phyloP scores from a whole-genome alignment of 768 basidiomycete genomes.

The Boletus pseudo-olivaceus region DNA sequence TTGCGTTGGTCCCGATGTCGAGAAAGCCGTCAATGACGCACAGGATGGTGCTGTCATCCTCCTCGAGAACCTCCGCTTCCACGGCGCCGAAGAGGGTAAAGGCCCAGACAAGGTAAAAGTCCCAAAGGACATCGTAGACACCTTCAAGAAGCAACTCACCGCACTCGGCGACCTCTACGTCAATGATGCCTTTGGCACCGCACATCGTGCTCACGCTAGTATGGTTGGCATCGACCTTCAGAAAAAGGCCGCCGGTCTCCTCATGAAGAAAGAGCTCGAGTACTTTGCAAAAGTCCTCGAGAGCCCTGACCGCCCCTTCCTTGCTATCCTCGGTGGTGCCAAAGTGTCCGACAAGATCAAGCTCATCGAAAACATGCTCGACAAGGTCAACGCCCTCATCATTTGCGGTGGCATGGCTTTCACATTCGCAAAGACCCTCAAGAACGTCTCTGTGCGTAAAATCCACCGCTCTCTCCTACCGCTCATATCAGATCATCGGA shows the following conservation, averaged over 20 bases:
- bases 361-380: slow-evolving; percentile 97
- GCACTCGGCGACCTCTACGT: slow-evolving; percentile 93
- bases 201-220: slow-evolving; percentile 96
- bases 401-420: slow-evolving; percentile 99
- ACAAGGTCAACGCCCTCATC: slow-evolving; percentile 96
- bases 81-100: slow-evolving; percentile 98
- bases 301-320: slow-evolving; percentile 90
- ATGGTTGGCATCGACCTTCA: slow-evolving; percentile 97
- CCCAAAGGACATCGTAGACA: slow-evolving; percentile 69
- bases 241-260: slow-evolving; percentile 90
- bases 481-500: slow-evolving; percentile 8
- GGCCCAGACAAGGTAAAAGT: slow-evolving; percentile 97
- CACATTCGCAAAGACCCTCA: slow-evolving; percentile 95
- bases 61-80: slow-evolving; percentile 97
- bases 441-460: slow-evolving; percentile 62
- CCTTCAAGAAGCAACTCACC: slow-evolving; percentile 87
- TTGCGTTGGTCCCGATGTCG: slow-evolving; percentile 83
- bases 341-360: slow-evolving; percentile 99
- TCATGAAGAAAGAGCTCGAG: slow-evolving; percentile 98
- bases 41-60: slow-evolving; percentile 72
- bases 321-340: slow-evolving; percentile 96
- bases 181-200: slow-evolving; percentile 99
- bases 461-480: background rate
- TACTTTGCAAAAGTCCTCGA: slow-evolving; percentile 98
- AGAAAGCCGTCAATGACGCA: slow-evolving; percentile 64